Percentiles rank a stretch among this genome's conserved stretches.
phyloP scores from a whole-genome alignment of 768 basidiomycete species.

The Lactarius hatsudake region DNA sequence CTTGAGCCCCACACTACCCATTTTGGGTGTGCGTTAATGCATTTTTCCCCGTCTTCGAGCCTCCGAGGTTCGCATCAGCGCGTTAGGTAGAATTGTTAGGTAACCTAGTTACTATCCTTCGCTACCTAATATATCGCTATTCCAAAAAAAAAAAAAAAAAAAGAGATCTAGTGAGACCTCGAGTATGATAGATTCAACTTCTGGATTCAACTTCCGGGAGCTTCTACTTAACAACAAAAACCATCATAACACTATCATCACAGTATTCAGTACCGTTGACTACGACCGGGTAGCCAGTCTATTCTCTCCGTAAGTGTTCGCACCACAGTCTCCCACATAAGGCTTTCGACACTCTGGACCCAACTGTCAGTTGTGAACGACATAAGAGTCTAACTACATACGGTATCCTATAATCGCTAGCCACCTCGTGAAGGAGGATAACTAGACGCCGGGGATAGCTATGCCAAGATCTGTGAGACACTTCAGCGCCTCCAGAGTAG shows the following conservation, averaged over 20 bases:
- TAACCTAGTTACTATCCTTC: too few species aligned
- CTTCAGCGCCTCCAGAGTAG: slow-evolving; percentile 52
- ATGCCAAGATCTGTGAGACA: slow-evolving; percentile 35
- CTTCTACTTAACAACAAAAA: not conserved
- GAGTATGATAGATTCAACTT: too few species aligned
- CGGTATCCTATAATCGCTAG: slow-evolving; percentile 1
- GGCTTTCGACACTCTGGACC: not conserved
- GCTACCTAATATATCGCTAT: too few species aligned
- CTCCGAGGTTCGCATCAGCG: too few species aligned
- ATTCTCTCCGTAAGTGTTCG: not conserved
- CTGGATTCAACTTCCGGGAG: not conserved
- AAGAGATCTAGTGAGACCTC: too few species aligned
- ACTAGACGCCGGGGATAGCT: slow-evolving; percentile 11
- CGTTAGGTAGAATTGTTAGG: too few species aligned
- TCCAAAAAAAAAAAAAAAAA: too few species aligned
- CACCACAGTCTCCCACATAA: not conserved
- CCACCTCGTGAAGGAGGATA: not conserved
- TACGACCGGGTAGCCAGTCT: not conserved
- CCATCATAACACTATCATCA: not conserved
- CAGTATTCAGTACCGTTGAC: not conserved
- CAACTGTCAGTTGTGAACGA: not conserved
- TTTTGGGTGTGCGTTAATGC: too few species aligned
- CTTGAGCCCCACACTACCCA: too few species aligned
- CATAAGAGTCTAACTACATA: not conserved
- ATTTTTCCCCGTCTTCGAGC: too few species aligned